phyloP scores from a whole-genome alignment of 2,329 filamentous ascomycete species.

The Colletotrichum tropicicola region DNA sequence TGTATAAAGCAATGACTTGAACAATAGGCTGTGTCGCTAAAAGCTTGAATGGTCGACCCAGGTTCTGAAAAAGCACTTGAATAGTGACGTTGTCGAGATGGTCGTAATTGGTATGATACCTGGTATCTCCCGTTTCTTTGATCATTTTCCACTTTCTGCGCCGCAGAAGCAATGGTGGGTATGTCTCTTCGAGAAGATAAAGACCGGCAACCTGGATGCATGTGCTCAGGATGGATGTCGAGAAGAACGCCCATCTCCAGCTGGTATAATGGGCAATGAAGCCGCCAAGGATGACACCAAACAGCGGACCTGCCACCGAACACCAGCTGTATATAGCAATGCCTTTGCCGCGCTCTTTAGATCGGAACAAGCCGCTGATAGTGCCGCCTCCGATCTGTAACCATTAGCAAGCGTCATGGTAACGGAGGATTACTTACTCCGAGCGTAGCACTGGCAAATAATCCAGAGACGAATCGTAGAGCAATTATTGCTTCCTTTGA shows the following conservation, averaged over 20 bases:
- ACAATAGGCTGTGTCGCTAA: not conserved
- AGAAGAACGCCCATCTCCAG: not conserved
- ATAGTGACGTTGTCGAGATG: not conserved
- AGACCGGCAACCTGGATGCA: too few relatives aligned
- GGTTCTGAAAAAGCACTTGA: not conserved
- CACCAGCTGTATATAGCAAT: not conserved
- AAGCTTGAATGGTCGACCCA: not conserved
- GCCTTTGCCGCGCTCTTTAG: not conserved
- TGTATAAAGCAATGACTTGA: not conserved
- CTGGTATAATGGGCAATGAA: not conserved
- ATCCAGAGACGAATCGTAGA: not conserved
- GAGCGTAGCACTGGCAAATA: not conserved
- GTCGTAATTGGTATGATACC: not conserved
- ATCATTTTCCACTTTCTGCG: not conserved
- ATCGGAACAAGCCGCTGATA: not conserved
- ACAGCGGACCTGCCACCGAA: not conserved
- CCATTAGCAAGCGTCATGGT: not conserved
- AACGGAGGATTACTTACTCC: not conserved
- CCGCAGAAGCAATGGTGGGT: not conserved
- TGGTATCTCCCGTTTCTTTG: not conserved
- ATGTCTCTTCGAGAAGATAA: too few relatives aligned
- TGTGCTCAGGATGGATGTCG: not conserved
- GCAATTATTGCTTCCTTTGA: not conserved
- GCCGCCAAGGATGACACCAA: not conserved
- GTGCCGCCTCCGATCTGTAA: not conserved